phyloP scores from a whole-genome alignment of 805 yeast genomes.

The Yamadazyma akitaensis region DNA sequence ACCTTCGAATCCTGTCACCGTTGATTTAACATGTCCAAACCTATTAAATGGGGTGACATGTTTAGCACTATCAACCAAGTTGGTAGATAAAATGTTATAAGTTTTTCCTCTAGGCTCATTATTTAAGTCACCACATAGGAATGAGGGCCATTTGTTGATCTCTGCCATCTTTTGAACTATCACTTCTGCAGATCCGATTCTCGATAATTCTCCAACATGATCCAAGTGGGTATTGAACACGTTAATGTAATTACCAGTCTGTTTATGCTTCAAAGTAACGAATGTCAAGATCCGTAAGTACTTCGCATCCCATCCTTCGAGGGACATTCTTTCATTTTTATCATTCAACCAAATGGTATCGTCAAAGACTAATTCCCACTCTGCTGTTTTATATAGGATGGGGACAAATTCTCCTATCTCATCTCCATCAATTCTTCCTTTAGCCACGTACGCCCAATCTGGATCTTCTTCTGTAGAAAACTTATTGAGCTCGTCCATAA shows the following conservation, averaged over 20 bases:
- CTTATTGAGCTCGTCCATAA: slow-evolving; percentile 25
- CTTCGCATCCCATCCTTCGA: slow-evolving; percentile 39
- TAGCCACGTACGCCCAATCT: slow-evolving; percentile 32
- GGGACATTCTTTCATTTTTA: slow-evolving; percentile 28
- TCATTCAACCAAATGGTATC: slow-evolving; percentile 36
- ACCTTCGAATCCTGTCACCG: slow-evolving; percentile 34
- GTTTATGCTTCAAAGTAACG: slow-evolving; percentile 27
- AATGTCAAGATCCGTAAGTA: slow-evolving; percentile 31
- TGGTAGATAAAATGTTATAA: slow-evolving; percentile 13
- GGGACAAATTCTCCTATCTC: slow-evolving; percentile 32
- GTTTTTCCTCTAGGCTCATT: slow-evolving; percentile 21
- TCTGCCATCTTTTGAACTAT: slow-evolving; percentile 25
- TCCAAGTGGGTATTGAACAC: slow-evolving; percentile 40
- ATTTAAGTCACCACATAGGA: slow-evolving; percentile 31
- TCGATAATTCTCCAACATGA: slow-evolving; percentile 29
- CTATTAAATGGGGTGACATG: slow-evolving; percentile 21
- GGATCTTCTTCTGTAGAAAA: slow-evolving; percentile 14
- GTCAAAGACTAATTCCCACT: slow-evolving; percentile 27
- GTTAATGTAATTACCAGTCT: slow-evolving; percentile 25
- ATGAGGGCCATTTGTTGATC: slow-evolving; percentile 30
- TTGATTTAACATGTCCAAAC: slow-evolving; percentile 28
- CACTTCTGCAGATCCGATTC: slow-evolving; percentile 28
- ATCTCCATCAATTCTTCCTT: slow-evolving; percentile 28
- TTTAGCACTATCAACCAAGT: slow-evolving; percentile 18
- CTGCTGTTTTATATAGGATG: slow-evolving; percentile 24